These are phyloP conservation scores for Hypoxylon rubiginosum DNA, from an alignment of 2,329 filamentous ascomycete species.

Conservation along the genomic window DNA sequence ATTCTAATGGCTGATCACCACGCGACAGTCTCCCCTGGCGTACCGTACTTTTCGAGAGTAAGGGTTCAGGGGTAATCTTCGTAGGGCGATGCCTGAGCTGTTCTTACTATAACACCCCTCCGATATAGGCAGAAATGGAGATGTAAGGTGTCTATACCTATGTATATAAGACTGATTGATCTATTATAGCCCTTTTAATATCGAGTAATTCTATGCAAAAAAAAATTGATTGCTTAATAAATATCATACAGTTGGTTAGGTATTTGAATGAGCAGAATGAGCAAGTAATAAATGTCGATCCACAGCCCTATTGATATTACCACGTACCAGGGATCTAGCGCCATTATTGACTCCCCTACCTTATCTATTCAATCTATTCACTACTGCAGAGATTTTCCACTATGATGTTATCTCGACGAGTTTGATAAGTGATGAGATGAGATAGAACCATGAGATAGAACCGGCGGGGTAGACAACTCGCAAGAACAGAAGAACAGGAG, in stretches of 20 bases:
- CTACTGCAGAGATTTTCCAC: not conserved
- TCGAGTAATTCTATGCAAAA: constrained; percentile 1
- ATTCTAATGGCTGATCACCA: constrained; percentile 30
- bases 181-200: not conserved
- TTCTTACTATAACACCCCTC: not conserved
- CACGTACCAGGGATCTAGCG: too few species aligned
- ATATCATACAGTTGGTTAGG: not conserved
- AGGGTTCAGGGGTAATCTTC: constrained; percentile 1
- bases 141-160: constrained; percentile 11
- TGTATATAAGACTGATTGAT: constrained; percentile 38
- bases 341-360: too few species aligned
- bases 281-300: not conserved
- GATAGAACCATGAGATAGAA: constrained; percentile 2
- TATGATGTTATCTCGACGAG: not conserved
- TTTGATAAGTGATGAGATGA: not conserved
- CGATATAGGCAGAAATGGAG: constrained; percentile 1
- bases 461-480: constrained; percentile 5
- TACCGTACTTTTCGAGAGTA: not conserved
- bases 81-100: constrained; percentile 5
- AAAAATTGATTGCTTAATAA: not conserved
- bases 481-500: not conserved
- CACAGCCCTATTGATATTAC: constrained; percentile 1
- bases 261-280: not conserved
- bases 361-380: not conserved
- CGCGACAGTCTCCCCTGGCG: constrained; percentile 7